These are phyloP conservation scores for Prunus salicina DNA, from an alignment of 306 rosid genomes.

Conservation along the genomic window DNA sequence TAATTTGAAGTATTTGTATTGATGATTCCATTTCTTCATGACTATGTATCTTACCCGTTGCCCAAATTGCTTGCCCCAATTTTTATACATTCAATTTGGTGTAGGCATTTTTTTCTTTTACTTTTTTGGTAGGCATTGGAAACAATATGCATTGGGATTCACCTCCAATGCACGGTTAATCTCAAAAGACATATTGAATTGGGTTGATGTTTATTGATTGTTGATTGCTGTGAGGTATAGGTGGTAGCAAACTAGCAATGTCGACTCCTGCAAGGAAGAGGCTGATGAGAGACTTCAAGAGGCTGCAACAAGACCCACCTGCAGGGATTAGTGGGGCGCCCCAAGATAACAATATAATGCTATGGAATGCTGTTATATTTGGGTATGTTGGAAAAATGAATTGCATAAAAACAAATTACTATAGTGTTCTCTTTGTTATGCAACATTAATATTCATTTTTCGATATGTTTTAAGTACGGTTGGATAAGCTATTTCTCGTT, in stretches of 20 bases:
- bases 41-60: not conserved
- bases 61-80: constrained; percentile 6
- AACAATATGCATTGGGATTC: not conserved
- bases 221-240: constrained; percentile 7
- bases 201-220: constrained; percentile 7
- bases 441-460: constrained; percentile 2
- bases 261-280: constrained; percentile 93
- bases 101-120: not conserved
- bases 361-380: constrained; percentile 96
- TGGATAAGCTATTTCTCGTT: constrained; percentile 53
- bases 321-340: constrained; percentile 98
- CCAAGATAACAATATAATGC: constrained; percentile 89
- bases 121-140: not conserved
- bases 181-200: not conserved
- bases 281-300: constrained; percentile 92
- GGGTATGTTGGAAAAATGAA: constrained; percentile 51
- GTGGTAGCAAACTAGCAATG: constrained; percentile 35
- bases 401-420: not conserved
- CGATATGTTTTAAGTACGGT: not conserved
- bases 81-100: not conserved
- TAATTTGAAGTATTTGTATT: not conserved
- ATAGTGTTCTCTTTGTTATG: not conserved
- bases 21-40: not conserved
- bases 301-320: constrained; percentile 92
- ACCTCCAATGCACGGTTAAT: not conserved